These are phyloP conservation scores for Globisporangium recalcitrans DNA, from an alignment of 352 stramenopile species.

Conservation along the genomic window DNA sequence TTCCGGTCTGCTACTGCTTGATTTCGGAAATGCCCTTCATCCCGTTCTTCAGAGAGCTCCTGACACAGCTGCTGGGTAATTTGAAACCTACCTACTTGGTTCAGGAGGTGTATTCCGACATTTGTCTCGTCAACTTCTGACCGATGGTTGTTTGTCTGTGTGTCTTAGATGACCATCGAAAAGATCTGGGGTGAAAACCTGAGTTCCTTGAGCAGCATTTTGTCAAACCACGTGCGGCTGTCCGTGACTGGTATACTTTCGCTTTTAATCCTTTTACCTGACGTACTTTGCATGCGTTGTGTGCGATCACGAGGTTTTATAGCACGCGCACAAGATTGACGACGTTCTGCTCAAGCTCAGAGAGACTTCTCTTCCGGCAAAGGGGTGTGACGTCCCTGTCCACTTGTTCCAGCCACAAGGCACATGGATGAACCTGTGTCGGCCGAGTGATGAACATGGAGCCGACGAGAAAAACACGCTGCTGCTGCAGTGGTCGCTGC, in stretches of 20 bases:
- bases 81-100: not conserved
- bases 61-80: constrained; percentile 31
- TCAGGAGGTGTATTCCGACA: not conserved
- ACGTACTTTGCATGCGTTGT: not conserved
- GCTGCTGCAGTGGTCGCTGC: constrained; percentile 45
- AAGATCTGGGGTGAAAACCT: constrained; percentile 7
- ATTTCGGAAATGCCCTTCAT: constrained; percentile 39
- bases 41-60: constrained; percentile 33
- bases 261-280: not conserved
- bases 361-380: constrained; percentile 16
- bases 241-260: too few species aligned
- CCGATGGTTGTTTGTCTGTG: not conserved
- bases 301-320: too few species aligned
- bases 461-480: constrained; percentile 32
- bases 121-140: not conserved
- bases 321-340: constrained; percentile 40
- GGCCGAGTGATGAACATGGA: constrained; percentile 28
- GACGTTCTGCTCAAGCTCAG: constrained; percentile 26
- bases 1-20: constrained; percentile 50
- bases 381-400: constrained; percentile 15
- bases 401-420: constrained; percentile 20
- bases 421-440: constrained; percentile 21
- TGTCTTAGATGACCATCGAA: constrained; percentile 12
- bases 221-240: constrained; percentile 36
- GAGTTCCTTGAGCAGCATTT: constrained; percentile 23